Conservation (phyloP, 768 basidiomycete genomes). For the Podaxis sp. region DNA sequence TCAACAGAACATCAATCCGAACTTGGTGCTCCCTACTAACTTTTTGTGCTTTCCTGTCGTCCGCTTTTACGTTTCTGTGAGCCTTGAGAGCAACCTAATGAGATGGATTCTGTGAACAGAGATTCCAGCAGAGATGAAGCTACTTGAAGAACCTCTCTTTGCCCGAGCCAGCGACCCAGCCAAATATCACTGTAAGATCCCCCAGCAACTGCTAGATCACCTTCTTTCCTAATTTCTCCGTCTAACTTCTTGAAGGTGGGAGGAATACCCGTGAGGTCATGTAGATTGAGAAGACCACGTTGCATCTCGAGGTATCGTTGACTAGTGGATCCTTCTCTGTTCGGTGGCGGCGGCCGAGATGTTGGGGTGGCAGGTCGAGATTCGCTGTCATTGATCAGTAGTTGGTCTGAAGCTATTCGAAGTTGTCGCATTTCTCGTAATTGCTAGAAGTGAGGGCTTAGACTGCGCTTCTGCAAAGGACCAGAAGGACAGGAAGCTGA, state of each 20-base stretch:
- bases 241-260: conserved; percentile 52
- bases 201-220: conserved; percentile 42
- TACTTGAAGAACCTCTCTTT: conserved; percentile 40
- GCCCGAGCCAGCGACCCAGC: conserved; percentile 54
- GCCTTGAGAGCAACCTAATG: conserved; percentile 2
- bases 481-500: neutral
- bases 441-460: neutral
- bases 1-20: neutral
- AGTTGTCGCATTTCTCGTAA: neutral
- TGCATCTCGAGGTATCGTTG: neutral
- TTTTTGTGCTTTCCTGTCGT: neutral
- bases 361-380: neutral
- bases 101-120: neutral
- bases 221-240: conserved; percentile 43
- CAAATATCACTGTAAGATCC: conserved; percentile 59
- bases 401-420: neutral
- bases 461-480: neutral
- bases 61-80: neutral
- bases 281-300: neutral
- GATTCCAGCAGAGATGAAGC: neutral
- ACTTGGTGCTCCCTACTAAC: neutral
- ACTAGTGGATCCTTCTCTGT: neutral
- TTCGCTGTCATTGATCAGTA: neutral
- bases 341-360: neutral
- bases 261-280: conserved; percentile 39